These are phyloP conservation scores for Globomyces pollinis-pini DNA, from an alignment of 192 early-diverging fungal genomes.

Conservation along the genomic window DNA sequence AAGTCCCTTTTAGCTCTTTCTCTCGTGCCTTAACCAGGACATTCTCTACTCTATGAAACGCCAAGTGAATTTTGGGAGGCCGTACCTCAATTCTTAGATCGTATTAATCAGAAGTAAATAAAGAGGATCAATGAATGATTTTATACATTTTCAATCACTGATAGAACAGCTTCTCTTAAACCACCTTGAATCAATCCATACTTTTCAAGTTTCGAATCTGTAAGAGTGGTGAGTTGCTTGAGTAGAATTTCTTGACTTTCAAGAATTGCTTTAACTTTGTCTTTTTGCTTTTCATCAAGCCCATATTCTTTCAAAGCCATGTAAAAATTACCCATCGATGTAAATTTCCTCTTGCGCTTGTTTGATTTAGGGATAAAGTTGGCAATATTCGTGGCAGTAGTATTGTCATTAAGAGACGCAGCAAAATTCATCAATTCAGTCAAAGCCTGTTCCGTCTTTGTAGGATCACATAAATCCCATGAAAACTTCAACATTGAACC, in stretches of 20 bases:
- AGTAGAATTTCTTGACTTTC: background rate
- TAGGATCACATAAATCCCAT: background rate
- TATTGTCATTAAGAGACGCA: background rate
- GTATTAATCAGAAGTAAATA: too few relatives aligned
- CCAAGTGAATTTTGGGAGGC: too few relatives aligned
- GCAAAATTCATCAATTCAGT: background rate
- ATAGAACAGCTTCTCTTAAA: background rate
- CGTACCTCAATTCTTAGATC: too few relatives aligned
- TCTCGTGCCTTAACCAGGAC: too few relatives aligned
- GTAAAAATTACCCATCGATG: background rate
- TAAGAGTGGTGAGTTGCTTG: background rate
- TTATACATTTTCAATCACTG: slow-evolving; percentile 2
- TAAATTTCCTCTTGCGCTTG: background rate
- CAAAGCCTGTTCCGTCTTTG: background rate
- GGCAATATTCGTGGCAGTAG: background rate
- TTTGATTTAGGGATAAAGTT: background rate
- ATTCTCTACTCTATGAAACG: too few relatives aligned
- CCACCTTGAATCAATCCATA: background rate
- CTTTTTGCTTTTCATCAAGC: background rate
- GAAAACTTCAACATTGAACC: background rate
- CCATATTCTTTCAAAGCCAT: background rate
- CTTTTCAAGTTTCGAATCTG: background rate
- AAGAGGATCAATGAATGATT: background rate
- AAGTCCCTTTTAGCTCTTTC: too few relatives aligned
- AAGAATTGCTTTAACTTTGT: background rate